Evolutionary conservation across 176 grass and related monocot genomes (phyloP).

Genomic region (Carex littledalei): DNA sequence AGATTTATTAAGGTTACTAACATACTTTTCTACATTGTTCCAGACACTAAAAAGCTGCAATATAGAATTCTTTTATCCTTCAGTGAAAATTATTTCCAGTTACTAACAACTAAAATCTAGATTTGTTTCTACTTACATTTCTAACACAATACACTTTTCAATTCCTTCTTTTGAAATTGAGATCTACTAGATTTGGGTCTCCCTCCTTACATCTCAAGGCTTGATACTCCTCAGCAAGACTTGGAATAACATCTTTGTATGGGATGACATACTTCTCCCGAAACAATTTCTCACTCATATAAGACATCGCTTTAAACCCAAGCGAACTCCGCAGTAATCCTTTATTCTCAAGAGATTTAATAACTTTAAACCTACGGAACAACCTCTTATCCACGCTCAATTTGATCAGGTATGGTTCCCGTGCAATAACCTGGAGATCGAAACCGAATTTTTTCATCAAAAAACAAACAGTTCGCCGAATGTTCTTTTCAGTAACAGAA

Average conservation of each 20-base stretch:
- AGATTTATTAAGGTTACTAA: background rate
- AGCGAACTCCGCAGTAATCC: constrained; percentile 16
- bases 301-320: constrained; percentile 29
- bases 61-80: background rate
- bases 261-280: constrained; percentile 42
- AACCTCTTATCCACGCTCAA: constrained; percentile 49
- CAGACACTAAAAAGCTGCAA: no score
- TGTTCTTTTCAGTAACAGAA: constrained; percentile 31
- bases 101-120: background rate
- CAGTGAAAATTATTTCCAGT: background rate
- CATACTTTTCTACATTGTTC: background rate
- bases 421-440: constrained; percentile 32
- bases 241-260: constrained; percentile 29
- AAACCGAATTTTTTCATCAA: constrained; percentile 32
- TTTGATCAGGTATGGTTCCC: constrained; percentile 33
- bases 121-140: background rate
- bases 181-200: background rate
- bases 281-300: constrained; percentile 39
- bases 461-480: constrained; percentile 30
- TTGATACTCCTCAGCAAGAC: constrained; percentile 19
- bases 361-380: constrained; percentile 32
- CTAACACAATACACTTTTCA: background rate
- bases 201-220: background rate
- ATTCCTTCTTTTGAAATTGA: background rate
- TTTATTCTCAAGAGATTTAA: constrained; percentile 41